phyloP scores from a whole-genome alignment of 2,329 filamentous ascomycete species.

The Talaromyces sp. region DNA sequence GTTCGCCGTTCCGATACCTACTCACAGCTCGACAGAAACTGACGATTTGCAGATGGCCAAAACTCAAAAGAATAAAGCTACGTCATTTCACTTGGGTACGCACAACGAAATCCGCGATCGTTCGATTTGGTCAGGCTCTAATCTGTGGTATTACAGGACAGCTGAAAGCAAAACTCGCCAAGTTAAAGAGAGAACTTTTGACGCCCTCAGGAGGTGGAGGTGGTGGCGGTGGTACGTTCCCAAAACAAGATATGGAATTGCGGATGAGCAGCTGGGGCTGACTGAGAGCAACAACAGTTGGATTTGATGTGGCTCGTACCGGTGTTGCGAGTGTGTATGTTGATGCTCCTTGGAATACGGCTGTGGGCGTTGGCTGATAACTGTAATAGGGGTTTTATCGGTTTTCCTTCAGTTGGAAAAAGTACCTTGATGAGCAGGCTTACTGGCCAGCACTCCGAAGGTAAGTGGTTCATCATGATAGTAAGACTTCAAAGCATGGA shows the following conservation, averaged over 20 bases:
- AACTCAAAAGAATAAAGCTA: slow-evolving; percentile 97
- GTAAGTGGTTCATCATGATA: slow-evolving; percentile 29
- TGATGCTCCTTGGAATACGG: neutral
- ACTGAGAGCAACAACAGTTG: slow-evolving; percentile 47
- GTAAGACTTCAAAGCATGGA: neutral
- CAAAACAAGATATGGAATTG: slow-evolving; percentile 11
- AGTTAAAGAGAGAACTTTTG: slow-evolving; percentile 92
- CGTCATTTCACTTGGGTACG: slow-evolving; percentile 79
- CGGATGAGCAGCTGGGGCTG: slow-evolving; percentile 22
- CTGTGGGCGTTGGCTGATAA: neutral
- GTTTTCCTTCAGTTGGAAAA: slow-evolving; percentile 97
- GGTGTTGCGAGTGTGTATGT: slow-evolving; percentile 84
- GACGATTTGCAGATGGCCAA: slow-evolving; percentile 68
- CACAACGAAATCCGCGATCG: slow-evolving; percentile 3
- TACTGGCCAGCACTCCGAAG: slow-evolving; percentile 94
- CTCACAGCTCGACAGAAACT: slow-evolving; percentile 11
- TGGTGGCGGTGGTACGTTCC: slow-evolving; percentile 67
- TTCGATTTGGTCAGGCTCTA: slow-evolving; percentile 2
- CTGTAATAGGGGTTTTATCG: slow-evolving; percentile 70
- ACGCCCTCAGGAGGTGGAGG: slow-evolving; percentile 76
- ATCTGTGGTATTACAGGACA: slow-evolving; percentile 52
- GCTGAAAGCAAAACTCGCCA: slow-evolving; percentile 95
- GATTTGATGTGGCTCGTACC: slow-evolving; percentile 96
- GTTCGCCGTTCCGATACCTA: slow-evolving; percentile 49
- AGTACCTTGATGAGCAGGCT: slow-evolving; percentile 93